Conservation (phyloP, 805 yeast species). For the Pichia phayaonensis region DNA sequence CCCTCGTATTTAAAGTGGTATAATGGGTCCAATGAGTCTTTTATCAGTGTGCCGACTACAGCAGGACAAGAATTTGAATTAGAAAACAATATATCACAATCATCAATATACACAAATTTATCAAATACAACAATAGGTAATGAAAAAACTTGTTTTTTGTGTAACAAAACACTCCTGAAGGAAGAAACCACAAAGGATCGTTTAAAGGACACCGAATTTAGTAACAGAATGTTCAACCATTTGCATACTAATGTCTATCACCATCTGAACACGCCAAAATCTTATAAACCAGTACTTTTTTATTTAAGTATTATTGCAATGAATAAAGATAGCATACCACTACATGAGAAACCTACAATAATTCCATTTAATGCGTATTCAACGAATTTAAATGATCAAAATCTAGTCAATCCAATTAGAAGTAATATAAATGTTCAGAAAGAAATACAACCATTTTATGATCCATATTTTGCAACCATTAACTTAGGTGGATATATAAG, state of each 20-base stretch:
- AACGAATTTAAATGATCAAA: neutral
- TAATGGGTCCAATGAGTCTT: neutral
- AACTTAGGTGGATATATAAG: neutral
- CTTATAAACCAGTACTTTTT: neutral
- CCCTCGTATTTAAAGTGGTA: neutral
- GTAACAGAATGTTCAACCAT: neutral
- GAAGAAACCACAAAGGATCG: neutral
- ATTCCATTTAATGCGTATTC: neutral
- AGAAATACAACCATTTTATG: neutral
- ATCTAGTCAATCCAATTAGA: neutral
- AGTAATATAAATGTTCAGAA: neutral
- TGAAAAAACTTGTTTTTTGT: neutral
- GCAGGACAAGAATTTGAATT: neutral
- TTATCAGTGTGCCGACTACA: neutral
- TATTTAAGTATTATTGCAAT: neutral
- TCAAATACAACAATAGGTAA: neutral
- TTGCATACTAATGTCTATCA: neutral
- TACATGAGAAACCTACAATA: neutral
- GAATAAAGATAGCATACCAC: neutral
- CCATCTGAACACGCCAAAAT: neutral
- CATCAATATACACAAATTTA: neutral
- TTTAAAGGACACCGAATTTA: neutral
- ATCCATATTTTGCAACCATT: conserved; percentile 1
- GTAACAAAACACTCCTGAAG: neutral
- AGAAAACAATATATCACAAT: neutral